Evolutionary conservation across 352 stramenopile species (phyloP).

Genomic region (Aphanomyces stellatus): DNA sequence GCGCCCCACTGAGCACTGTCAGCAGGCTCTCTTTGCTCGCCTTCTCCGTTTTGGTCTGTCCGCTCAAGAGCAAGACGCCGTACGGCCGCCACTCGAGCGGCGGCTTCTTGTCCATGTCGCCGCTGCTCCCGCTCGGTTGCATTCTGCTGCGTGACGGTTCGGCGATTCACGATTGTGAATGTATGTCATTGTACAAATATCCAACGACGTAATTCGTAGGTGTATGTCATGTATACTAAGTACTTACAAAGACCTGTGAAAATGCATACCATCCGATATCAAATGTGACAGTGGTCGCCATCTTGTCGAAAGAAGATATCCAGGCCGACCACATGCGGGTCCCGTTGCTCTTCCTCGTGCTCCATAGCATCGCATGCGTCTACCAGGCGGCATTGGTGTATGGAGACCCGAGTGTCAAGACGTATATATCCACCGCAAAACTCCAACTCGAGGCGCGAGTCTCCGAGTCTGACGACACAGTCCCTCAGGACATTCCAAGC

Average conservation of each 20-base stretch:
- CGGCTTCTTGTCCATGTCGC: neutral
- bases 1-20: slow-evolving; percentile 16
- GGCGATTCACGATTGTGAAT: neutral
- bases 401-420: neutral
- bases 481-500: neutral
- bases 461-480: neutral
- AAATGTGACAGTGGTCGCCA: too few species aligned
- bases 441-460: neutral
- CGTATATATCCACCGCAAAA: neutral
- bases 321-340: too few species aligned
- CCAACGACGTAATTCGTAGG: too few species aligned
- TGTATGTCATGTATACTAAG: too few species aligned
- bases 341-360: too few species aligned
- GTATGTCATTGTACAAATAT: too few species aligned
- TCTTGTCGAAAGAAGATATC: too few species aligned
- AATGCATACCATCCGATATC: too few species aligned
- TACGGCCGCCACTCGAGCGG: slow-evolving; percentile 15
- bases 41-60: slow-evolving; percentile 7
- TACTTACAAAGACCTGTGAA: too few species aligned
- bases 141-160: neutral
- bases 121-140: neutral
- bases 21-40: neutral
- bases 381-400: too few species aligned
- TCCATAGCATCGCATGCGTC: too few species aligned
- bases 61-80: slow-evolving; percentile 7